Conservation (phyloP, 306 rosid genomes). For the Sicyos baderoa region DNA sequence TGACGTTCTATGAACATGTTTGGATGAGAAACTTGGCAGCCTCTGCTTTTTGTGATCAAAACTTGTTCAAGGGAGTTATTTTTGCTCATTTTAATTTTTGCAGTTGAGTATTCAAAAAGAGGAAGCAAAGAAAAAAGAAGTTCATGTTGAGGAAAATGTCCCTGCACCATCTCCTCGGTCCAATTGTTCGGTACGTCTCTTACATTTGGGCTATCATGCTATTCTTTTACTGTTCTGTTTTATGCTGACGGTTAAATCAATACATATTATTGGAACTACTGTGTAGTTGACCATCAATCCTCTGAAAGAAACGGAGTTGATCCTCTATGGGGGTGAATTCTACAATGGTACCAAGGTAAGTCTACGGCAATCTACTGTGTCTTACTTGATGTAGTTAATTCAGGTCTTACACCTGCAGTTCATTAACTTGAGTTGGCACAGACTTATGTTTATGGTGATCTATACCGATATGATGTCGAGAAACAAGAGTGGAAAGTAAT, state of each 20-base stretch:
- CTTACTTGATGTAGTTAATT: conserved; percentile 7
- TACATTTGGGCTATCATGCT: background rate
- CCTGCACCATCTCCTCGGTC: conserved; percentile 92
- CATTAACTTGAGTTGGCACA: conserved; percentile 29
- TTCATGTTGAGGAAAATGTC: conserved; percentile 78
- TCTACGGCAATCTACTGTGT: background rate
- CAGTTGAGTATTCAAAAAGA: conserved; percentile 80
- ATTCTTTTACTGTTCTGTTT: background rate
- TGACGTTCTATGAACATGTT: background rate
- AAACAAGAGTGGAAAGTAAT: conserved; percentile 84
- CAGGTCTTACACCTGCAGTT: conserved; percentile 13
- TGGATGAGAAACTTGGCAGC: background rate
- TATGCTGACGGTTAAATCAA: background rate
- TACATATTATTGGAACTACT: background rate
- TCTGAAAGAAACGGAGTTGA: conserved; percentile 79
- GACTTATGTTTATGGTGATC: conserved; percentile 87
- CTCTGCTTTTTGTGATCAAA: conserved; percentile 2
- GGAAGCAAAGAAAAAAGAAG: conserved; percentile 93
- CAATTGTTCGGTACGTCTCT: conserved; percentile 62
- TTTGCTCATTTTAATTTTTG: conserved; percentile 1
- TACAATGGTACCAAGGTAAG: conserved; percentile 90
- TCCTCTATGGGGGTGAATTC: conserved; percentile 91
- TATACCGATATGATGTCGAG: conserved; percentile 75
- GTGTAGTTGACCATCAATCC: conserved; percentile 77
- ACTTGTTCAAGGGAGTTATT: background rate